Percentiles rank a stretch among this genome's conserved stretches.
These are phyloP conservation scores for Saturnispora besseyi DNA, from an alignment of 805 yeast genomes.

Conservation along the genomic window DNA sequence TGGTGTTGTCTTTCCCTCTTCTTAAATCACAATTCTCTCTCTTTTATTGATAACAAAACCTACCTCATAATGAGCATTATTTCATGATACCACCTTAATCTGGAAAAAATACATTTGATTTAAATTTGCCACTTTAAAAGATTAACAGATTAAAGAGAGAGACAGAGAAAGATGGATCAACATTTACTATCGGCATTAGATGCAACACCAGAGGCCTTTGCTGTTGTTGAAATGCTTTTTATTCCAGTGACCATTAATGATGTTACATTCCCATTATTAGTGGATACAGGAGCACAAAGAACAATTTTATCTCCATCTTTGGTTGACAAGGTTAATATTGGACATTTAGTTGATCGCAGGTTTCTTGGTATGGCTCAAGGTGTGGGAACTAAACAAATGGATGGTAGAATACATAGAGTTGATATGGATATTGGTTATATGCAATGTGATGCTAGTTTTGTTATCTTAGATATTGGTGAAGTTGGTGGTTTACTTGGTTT, in stretches of 20 bases:
- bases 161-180: conserved; percentile 58
- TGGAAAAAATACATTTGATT: background rate
- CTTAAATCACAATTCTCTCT: no score
- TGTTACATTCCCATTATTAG: conserved; percentile 77
- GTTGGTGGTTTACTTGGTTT: conserved; percentile 78
- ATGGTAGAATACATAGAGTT: conserved; percentile 83
- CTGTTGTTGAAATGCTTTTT: conserved; percentile 75
- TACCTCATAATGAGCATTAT: no score
- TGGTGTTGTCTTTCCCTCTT: no score
- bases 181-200: conserved; percentile 75
- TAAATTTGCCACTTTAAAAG: background rate
- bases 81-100: no score
- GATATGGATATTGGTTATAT: conserved; percentile 69
- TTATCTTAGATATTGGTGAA: conserved; percentile 54
- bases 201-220: conserved; percentile 83
- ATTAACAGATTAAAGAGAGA: background rate
- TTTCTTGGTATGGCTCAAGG: conserved; percentile 82
- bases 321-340: conserved; percentile 64
- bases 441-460: conserved; percentile 58
- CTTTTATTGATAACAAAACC: no score
- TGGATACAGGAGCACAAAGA: conserved; percentile 92
- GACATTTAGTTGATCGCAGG: conserved; percentile 68
- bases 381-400: conserved; percentile 71
- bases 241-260: conserved; percentile 74
- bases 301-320: conserved; percentile 74